Conservation (phyloP, 768 basidiomycete species). For the Boletus tomentosulus region DNA sequence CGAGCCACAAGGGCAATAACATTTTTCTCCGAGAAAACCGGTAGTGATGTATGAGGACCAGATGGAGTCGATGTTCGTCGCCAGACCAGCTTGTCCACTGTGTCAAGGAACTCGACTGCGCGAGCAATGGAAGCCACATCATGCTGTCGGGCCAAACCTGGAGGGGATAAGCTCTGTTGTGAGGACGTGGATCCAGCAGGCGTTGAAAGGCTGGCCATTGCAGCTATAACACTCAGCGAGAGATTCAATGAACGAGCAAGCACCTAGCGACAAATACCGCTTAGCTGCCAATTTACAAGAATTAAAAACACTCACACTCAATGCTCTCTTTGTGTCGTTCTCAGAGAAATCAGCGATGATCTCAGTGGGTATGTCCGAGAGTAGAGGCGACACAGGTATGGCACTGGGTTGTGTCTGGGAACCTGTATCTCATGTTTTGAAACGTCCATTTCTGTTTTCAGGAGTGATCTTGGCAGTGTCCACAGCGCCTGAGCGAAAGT, state of each 20-base stretch:
- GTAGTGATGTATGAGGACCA: constrained; percentile 7
- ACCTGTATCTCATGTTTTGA: neutral
- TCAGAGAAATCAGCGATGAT: constrained; percentile 22
- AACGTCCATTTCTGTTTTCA: neutral
- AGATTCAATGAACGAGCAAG: constrained; percentile 14
- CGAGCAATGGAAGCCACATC: constrained; percentile 20
- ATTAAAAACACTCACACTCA: constrained; percentile 15
- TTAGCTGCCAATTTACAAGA: neutral
- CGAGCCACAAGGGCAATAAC: constrained; percentile 18
- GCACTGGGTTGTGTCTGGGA: neutral
- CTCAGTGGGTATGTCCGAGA: constrained; percentile 8
- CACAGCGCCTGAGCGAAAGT: no score
- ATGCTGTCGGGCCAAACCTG: constrained; percentile 1
- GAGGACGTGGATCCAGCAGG: neutral
- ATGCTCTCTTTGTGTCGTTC: constrained; percentile 16
- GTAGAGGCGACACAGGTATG: neutral
- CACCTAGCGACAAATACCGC: constrained; percentile 1
- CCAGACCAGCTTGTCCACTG: constrained; percentile 29
- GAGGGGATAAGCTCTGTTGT: neutral
- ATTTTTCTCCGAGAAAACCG: constrained; percentile 26
- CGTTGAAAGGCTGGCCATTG: neutral
- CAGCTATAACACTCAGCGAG: neutral
- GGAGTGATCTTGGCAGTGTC: neutral
- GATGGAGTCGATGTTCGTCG: constrained; percentile 12
- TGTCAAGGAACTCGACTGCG: constrained; percentile 22